Conservation (phyloP, 2,329 filamentous ascomycete species). For the Clarireedia homoeocarpa region DNA sequence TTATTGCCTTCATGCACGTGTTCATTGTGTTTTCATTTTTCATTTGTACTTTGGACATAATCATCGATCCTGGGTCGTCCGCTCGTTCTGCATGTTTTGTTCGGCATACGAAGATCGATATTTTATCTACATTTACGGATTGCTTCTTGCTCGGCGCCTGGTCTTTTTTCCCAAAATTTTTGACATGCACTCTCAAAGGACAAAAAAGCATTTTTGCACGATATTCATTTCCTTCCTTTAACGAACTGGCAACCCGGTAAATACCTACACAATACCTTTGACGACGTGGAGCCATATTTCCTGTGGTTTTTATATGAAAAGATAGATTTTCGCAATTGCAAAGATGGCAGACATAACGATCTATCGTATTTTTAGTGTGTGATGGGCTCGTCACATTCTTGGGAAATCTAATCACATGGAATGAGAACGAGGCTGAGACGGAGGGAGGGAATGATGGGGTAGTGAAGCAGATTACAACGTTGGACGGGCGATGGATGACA, state of each 20-base stretch:
- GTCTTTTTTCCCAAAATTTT: conserved; percentile 24
- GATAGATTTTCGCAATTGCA: conserved; percentile 3
- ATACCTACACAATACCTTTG: conserved; percentile 25
- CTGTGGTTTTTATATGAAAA: conserved; percentile 9
- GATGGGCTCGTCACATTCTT: conserved; percentile 6
- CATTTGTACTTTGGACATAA: conserved; percentile 27
- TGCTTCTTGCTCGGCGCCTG: conserved; percentile 27
- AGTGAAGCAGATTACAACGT: conserved; percentile 11
- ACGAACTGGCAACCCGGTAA: conserved; percentile 29
- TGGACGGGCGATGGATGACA: too few relatives aligned
- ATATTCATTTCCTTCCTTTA: conserved; percentile 28
- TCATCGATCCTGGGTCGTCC: conserved; percentile 17
- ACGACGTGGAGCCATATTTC: conserved; percentile 19
- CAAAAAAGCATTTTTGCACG: conserved; percentile 25
- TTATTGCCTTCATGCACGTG: conserved; percentile 15
- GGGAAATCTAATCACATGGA: conserved; percentile 22
- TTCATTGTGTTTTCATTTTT: conserved; percentile 24
- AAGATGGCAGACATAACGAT: conserved; percentile 1
- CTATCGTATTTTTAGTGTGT: conserved; percentile 9
- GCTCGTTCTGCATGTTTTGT: conserved; percentile 26
- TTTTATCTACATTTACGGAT: conserved; percentile 21
- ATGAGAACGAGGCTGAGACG: conserved; percentile 4
- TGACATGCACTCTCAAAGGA: conserved; percentile 15
- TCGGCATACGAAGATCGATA: conserved; percentile 22
- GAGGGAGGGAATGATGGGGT: conserved; percentile 22